Evolutionary conservation across 2,329 filamentous ascomycete genomes (phyloP).

Genomic region (Apiospora hydei): DNA sequence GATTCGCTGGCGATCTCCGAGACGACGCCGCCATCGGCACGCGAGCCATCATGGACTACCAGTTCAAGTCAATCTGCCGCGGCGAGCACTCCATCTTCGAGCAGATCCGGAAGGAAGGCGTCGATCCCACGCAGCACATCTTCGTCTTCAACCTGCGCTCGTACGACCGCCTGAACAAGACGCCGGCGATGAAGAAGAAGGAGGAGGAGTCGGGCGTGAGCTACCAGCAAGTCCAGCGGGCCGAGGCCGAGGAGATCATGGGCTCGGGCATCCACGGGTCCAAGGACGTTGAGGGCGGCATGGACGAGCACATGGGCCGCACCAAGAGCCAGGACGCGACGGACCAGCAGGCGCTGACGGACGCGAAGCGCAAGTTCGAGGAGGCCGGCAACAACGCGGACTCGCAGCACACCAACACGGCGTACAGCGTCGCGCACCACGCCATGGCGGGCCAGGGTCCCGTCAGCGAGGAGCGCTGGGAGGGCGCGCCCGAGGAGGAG

Average conservation of each 20-base stretch:
- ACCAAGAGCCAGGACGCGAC: constrained; percentile 38
- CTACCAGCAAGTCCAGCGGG: constrained; percentile 87
- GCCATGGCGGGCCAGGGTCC: constrained; percentile 76
- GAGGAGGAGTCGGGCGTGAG: constrained; percentile 83
- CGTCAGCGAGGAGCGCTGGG: constrained; percentile 76
- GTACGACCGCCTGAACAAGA: constrained; percentile 91
- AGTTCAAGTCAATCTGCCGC: constrained; percentile 94
- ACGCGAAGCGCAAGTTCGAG: constrained; percentile 62
- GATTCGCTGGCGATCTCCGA: constrained; percentile 90
- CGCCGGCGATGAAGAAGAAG: constrained; percentile 72
- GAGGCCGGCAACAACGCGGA: constrained; percentile 49
- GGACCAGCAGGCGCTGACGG: constrained; percentile 46
- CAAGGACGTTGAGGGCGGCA: constrained; percentile 52
- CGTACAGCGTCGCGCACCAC: constrained; percentile 72
- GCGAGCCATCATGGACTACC: constrained; percentile 96
- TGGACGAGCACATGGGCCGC: constrained; percentile 57
- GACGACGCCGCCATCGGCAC: constrained; percentile 86
- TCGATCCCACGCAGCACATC: constrained; percentile 81
- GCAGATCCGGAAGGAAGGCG: constrained; percentile 74
- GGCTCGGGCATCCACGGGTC: constrained; percentile 71
- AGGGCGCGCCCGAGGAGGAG: constrained; percentile 77
- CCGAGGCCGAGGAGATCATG: constrained; percentile 90
- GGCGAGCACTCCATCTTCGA: constrained; percentile 91
- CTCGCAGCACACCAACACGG: constrained; percentile 42
- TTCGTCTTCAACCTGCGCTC: constrained; percentile 94